Base-by-base conservation (phyloP, 2,329 filamentous ascomycete genomes). In the Aureobasidium namibiae region DNA sequence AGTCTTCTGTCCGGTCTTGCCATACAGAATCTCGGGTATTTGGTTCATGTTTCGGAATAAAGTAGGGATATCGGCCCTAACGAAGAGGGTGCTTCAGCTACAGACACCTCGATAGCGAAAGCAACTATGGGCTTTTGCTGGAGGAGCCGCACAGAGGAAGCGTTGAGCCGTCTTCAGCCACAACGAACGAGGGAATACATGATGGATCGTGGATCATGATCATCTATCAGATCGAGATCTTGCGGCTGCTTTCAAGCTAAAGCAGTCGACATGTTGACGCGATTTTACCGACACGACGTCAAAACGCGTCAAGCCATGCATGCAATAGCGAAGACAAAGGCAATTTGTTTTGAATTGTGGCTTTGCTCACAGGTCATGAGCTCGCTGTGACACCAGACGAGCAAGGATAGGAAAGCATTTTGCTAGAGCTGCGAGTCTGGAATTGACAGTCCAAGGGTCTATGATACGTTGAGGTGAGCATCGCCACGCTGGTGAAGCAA, bases 1-100 rank as follows among this genome's bases (percentile, higher is more conserved):
- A 48, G 76, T 77, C 60, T 72, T 75, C 61, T 64, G 70, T 57
- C 74, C 69, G 18, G 59, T 33, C 62, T 71, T 67, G 56, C 73
- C 70, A 62, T 74, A 76, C 52, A 76, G 67, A 45, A 74, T 66
- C 65, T 73, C 70, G 21, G 74, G 73, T 56, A 75, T 76, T 63
- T 71, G 73, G 65, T 75, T 73, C 72, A 75, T 75, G 49, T 24
- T 36, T 53, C 14, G 38, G 21, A 31, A 39, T 26, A 42, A 58
- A 31, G 29, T 24, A 21, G 10, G 11, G 26, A 36, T 24, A 58
- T 26, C 24, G 54, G 42, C 39, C 52, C 23, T 34, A 33, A 42
- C 21, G 16, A 26, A 23, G 23, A 38, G 34, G 34, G 21, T 24
- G 34, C 48, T 52, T 52, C 48, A 39, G 33, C 26, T 29, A 9